Evolutionary conservation across 2,329 filamentous ascomycete species (phyloP).

Genomic region (Parastagonospora avenae): DNA sequence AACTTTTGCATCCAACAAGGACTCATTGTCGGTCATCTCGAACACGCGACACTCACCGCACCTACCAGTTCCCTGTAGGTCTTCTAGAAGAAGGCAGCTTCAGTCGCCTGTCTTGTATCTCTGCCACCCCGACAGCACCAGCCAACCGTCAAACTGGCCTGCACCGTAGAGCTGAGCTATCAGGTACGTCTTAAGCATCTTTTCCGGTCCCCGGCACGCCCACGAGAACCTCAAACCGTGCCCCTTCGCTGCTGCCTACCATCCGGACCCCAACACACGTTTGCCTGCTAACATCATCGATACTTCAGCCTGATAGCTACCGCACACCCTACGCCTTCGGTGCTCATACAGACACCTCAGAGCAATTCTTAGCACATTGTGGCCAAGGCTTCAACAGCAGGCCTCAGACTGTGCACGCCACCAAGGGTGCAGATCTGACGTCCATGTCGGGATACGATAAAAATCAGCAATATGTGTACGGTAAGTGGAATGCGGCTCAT

Average conservation of each 20-base stretch:
- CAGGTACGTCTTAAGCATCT: slow-evolving; percentile 35
- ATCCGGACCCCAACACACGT: slow-evolving; percentile 23
- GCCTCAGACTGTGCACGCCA: slow-evolving; percentile 55
- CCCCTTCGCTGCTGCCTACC: slow-evolving; percentile 34
- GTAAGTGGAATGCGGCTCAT: slow-evolving; percentile 64
- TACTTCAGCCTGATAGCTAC: slow-evolving; percentile 39
- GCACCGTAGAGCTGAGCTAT: slow-evolving; percentile 40
- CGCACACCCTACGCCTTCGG: slow-evolving; percentile 34
- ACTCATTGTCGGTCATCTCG: slow-evolving; percentile 23
- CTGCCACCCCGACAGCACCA: slow-evolving; percentile 5
- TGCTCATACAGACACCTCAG: slow-evolving; percentile 26
- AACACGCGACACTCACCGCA: slow-evolving; percentile 17
- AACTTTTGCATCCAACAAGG: slow-evolving; percentile 28
- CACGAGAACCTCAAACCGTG: too few species aligned
- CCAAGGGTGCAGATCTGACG: slow-evolving; percentile 56
- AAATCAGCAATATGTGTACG: slow-evolving; percentile 76
- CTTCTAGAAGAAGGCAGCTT: slow-evolving; percentile 13
- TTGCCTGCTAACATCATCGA: slow-evolving; percentile 35
- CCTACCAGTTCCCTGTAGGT: slow-evolving; percentile 24
- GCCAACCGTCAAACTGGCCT: slow-evolving; percentile 45
- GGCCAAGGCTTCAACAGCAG: slow-evolving; percentile 48
- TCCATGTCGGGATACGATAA: slow-evolving; percentile 86
- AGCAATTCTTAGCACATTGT: slow-evolving; percentile 35
- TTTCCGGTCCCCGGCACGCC: too few species aligned
- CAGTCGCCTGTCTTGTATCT: slow-evolving; percentile 2